Evolutionary conservation across 257 asterid genomes (phyloP), one percentile per base, ranked within the genome.

Genomic region (Nicotiana otophora): DNA sequence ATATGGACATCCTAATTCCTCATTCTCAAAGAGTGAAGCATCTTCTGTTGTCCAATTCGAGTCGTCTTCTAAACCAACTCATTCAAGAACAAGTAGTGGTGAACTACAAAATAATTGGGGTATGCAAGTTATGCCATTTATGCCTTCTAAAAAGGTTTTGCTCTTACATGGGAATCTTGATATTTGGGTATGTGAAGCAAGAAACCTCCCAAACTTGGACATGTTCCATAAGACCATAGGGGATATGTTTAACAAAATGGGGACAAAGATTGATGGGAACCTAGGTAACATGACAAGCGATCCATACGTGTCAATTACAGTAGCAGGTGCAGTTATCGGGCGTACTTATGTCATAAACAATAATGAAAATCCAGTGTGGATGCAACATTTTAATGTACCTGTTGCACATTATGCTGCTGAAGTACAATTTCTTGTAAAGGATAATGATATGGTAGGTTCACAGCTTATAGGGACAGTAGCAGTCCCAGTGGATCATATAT

Each of bases 201-300:
- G 93, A 83, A 94, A 96, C 86, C 98, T 96, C 69, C 99, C 99
- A 20, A 96, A 96, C 89, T 92, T 96, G 98, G 99, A 94, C 81
- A 86, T 96, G 98, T 93, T 96, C 86, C 99, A 93, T 87, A 94
- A 89, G 84, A 94, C 97, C 12, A 23, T 94, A n/a, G 99, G 98
- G 58, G 98, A 96, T 82, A 85, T 96, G 97, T 90, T 96, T 86
- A 91, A 88, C 78, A 93, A 26, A 81, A 68, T 91, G 94, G 90
- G 91, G 83, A 85, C 85, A 89, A 96, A 91, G 86, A 90, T 95
- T 31, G 98, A 96, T 86, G 98, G 98, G 53, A 93, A 89, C 62
- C 82, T 91, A 65, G 86, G 89, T 62, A 91, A 93, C 87, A 94
- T 91, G 83, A 94, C 99, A 65, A 96, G 98, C 62, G 98, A 96